Conservation (phyloP, 2,329 filamentous ascomycete species). For the Aspergillus piperis region DNA sequence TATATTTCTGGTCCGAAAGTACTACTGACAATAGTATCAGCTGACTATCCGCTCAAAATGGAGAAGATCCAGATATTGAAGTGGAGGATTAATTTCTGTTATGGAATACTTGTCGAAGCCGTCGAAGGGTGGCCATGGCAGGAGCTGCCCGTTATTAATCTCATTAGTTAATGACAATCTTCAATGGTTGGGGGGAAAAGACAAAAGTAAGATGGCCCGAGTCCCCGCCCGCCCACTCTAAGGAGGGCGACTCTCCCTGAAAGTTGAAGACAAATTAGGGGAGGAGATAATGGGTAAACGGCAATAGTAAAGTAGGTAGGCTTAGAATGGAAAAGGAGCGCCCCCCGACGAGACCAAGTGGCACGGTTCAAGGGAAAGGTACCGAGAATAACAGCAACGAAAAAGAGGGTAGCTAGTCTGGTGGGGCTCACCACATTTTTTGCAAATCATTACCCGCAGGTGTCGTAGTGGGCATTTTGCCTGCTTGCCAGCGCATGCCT, state of each 20-base stretch:
- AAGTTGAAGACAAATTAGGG: not conserved
- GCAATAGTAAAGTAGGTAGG: not conserved
- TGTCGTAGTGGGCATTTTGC: conserved; percentile 20
- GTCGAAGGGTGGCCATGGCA: conserved; percentile 12
- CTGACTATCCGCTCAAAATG: conserved; percentile 1
- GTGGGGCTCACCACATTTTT: conserved; percentile 18
- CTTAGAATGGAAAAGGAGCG: conserved; percentile 14
- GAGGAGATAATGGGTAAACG: not conserved
- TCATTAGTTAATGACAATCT: not conserved
- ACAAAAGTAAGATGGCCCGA: not conserved
- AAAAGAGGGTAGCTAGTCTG: conserved; percentile 18
- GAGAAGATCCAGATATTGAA: conserved; percentile 8
- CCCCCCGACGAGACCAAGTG: conserved; percentile 10
- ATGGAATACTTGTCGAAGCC: conserved; percentile 20
- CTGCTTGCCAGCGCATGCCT: conserved; percentile 20
- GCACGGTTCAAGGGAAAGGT: conserved; percentile 25
- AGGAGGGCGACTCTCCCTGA: not conserved
- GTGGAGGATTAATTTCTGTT: conserved; percentile 13
- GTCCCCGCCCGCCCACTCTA: not conserved
- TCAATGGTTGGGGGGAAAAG: conserved; percentile 4
- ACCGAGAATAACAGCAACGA: conserved; percentile 16
- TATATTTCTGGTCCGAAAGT: not conserved
- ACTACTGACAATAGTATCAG: conserved; percentile 5
- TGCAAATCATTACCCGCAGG: conserved; percentile 27
- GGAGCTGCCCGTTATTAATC: conserved; percentile 4